Evolutionary conservation across 768 basidiomycete genomes (phyloP).

Genomic region (Kwoniella dendrophila): DNA sequence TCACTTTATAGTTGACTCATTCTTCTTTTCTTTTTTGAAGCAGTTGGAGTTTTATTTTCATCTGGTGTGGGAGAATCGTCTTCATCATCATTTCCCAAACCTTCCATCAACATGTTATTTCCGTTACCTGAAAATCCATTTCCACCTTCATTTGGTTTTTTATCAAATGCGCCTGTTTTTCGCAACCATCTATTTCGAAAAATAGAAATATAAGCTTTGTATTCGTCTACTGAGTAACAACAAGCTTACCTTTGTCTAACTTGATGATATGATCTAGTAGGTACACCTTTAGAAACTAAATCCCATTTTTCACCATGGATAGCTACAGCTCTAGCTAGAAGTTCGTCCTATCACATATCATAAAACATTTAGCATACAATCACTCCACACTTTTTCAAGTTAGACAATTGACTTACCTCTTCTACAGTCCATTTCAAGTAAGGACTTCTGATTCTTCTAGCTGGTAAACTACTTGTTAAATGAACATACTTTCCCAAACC

Average conservation of each 20-base stretch:
- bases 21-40: constrained; percentile 13
- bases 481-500: constrained; percentile 52
- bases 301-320: constrained; percentile 54
- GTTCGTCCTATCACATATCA: constrained; percentile 43
- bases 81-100: constrained; percentile 13
- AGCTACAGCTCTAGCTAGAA: constrained; percentile 50
- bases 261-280: constrained; percentile 50
- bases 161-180: constrained; percentile 53
- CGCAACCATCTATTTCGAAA: constrained; percentile 41
- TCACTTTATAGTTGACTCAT: constrained; percentile 12
- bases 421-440: constrained; percentile 54
- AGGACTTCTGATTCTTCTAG: constrained; percentile 44
- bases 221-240: background rate
- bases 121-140: background rate
- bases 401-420: constrained; percentile 38
- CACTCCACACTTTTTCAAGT: background rate
- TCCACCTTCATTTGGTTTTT: constrained; percentile 29
- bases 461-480: constrained; percentile 48
- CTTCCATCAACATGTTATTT: background rate
- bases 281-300: constrained; percentile 51
- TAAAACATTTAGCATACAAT: background rate
- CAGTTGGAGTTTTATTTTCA: constrained; percentile 4
- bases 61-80: constrained; percentile 10
- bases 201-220: background rate
- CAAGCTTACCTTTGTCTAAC: constrained; percentile 46